A percentile compares a stretch with the other conserved stretches of the same genome.
These are phyloP conservation scores for Ophiostoma sp. DNA, from an alignment of 2,329 filamentous ascomycete genomes.

Conservation along the genomic window DNA sequence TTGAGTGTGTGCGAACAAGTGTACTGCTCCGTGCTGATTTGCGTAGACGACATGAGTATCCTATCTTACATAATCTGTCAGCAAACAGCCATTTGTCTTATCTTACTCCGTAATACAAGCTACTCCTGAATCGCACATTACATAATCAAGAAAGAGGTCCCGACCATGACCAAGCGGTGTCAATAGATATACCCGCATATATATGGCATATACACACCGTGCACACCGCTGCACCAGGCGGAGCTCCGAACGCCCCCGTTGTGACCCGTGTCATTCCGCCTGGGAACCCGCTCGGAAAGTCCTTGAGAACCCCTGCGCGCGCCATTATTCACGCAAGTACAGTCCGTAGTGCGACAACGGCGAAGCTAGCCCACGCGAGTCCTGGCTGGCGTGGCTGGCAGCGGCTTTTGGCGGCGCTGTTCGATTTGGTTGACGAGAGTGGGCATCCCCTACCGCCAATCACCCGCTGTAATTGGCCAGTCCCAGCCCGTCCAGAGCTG, in stretches of 20 bases:
- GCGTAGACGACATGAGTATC: no score
- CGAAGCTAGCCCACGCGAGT: conserved; percentile 9
- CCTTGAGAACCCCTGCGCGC: conserved; percentile 4
- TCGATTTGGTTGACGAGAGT: not conserved
- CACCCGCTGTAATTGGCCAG: not conserved
- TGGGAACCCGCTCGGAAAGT: not conserved
- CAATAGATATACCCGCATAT: not conserved
- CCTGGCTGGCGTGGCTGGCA: conserved; percentile 20
- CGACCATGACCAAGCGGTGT: no score
- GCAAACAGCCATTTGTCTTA: no score
- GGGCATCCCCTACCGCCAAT: not conserved
- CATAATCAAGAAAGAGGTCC: no score
- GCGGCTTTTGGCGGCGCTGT: conserved; percentile 12
- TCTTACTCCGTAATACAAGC: no score
- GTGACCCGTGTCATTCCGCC: conserved; percentile 15
- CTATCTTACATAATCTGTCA: no score
- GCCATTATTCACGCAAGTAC: conserved; percentile 20
- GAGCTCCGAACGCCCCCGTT: conserved; percentile 19
- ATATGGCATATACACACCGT: not conserved
- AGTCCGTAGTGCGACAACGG: conserved; percentile 21
- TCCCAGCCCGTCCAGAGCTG: not conserved
- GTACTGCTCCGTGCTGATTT: no score
- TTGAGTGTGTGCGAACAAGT: no score
- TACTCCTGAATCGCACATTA: no score
- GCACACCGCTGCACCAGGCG: not conserved